These are phyloP conservation scores for Russula abietina DNA, from an alignment of 768 basidiomycete species.

Conservation along the genomic window DNA sequence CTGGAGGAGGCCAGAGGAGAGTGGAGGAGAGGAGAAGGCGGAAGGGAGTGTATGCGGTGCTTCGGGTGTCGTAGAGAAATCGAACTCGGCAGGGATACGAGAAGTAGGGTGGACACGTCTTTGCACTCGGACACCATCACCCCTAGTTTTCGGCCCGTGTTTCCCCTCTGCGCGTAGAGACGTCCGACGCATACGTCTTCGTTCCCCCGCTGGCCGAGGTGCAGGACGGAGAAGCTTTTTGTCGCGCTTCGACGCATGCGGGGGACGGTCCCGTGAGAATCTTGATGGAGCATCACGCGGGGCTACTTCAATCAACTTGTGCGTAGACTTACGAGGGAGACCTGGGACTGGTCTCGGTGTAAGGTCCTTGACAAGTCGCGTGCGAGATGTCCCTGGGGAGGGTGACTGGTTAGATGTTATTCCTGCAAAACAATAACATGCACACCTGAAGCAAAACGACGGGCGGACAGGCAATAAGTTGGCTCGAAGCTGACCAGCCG, in stretches of 20 bases:
- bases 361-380: slow-evolving; percentile 24
- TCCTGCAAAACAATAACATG: not conserved
- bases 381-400: slow-evolving; percentile 32
- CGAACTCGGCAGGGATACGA: slow-evolving; percentile 34
- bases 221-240: not conserved
- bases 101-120: not conserved
- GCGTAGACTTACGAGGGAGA: slow-evolving; percentile 4
- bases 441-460: slow-evolving; percentile 17
- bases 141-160: not conserved
- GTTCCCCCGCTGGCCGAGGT: not conserved
- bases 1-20: slow-evolving; percentile 57
- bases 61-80: slow-evolving; percentile 30
- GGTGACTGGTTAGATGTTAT: not conserved
- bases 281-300: slow-evolving; percentile 7
- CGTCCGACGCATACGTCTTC: not conserved
- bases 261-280: slow-evolving; percentile 11
- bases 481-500: not conserved
- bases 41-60: slow-evolving; percentile 32
- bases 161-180: not conserved
- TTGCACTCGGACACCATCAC: not conserved
- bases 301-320: slow-evolving; percentile 21
- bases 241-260: not conserved
- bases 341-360: slow-evolving; percentile 7
- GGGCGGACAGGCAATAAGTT: not conserved
- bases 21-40: slow-evolving; percentile 59